phyloP scores from a whole-genome alignment of 768 basidiomycete genomes.

The Pholiota microspora region DNA sequence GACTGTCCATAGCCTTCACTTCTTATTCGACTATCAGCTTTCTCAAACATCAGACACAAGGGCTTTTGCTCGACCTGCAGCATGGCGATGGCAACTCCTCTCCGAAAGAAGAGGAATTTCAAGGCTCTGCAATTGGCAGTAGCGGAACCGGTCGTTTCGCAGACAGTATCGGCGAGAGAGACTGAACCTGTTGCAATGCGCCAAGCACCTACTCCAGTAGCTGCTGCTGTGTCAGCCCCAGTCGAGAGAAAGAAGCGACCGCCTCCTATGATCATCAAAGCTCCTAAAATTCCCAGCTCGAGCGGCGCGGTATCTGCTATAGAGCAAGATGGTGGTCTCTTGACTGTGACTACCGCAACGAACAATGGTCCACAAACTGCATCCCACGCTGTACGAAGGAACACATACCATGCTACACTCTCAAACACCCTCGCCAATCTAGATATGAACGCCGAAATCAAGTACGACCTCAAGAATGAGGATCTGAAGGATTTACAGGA shows the following conservation, averaged over 20 bases:
- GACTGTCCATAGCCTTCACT: conserved; percentile 1
- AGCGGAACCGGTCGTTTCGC: conserved; percentile 29
- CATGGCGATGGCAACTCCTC: conserved; percentile 49
- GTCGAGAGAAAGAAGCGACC: conserved; percentile 64
- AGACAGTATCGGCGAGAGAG: conserved; percentile 24
- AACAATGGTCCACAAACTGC: conserved; percentile 56
- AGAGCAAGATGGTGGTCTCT: conserved; percentile 40
- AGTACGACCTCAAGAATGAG: conserved; percentile 81
- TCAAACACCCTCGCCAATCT: conserved; percentile 84
- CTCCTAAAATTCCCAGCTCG: conserved; percentile 57
- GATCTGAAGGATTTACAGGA: conserved; percentile 90
- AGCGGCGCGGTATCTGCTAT: conserved; percentile 37
- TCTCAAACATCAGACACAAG: background rate
- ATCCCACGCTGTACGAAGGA: conserved; percentile 53
- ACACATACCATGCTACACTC: conserved; percentile 76
- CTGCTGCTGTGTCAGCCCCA: conserved; percentile 37
- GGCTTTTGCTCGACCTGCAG: conserved; percentile 2
- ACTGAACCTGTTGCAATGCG: conserved; percentile 46
- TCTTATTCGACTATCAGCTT: background rate
- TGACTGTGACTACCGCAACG: conserved; percentile 46
- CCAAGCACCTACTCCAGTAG: conserved; percentile 33
- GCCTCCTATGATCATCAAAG: conserved; percentile 79
- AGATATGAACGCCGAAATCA: conserved; percentile 83
- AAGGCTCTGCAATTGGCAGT: conserved; percentile 79
- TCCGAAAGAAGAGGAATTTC: conserved; percentile 92